Conservation (phyloP, 305 asterid genomes). For the Fraxinus greggii region DNA sequence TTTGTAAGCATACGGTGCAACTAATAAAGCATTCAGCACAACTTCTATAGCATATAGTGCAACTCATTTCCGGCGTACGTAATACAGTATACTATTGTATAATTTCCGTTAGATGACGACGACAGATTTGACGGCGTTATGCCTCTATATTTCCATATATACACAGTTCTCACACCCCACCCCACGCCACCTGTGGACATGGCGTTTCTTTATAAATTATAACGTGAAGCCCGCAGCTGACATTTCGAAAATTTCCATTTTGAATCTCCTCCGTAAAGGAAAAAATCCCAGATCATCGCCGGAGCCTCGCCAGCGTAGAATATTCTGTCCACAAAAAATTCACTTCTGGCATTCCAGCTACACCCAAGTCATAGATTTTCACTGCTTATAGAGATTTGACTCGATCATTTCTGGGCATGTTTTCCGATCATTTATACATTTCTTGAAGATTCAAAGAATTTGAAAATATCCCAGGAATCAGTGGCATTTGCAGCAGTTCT, state of each 20-base stretch:
- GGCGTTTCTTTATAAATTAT: conserved; percentile 2
- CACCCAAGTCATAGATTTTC: conserved; percentile 18
- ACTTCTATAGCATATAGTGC: conserved; percentile 30
- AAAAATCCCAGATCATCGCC: background rate
- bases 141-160: conserved; percentile 20
- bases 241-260: conserved; percentile 26
- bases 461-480: background rate
- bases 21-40: conserved; percentile 28
- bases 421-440: conserved; percentile 8
- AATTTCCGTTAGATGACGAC: conserved; percentile 62
- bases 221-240: conserved; percentile 30
- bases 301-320: conserved; percentile 33
- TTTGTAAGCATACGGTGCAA: background rate
- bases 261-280: background rate
- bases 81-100: background rate
- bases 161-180: conserved; percentile 3
- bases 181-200: background rate
- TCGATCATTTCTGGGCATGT: conserved; percentile 1
- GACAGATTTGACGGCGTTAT: conserved; percentile 51
- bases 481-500: conserved; percentile 4
- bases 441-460: background rate
- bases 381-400: conserved; percentile 12
- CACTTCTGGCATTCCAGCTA: conserved; percentile 5
- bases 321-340: background rate
- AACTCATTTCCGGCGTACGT: conserved; percentile 14